Evolutionary conservation across 83 land plant genomes (phyloP), one percentile per base, ranked within the genome.

Genomic region (Thuja plicata): DNA sequence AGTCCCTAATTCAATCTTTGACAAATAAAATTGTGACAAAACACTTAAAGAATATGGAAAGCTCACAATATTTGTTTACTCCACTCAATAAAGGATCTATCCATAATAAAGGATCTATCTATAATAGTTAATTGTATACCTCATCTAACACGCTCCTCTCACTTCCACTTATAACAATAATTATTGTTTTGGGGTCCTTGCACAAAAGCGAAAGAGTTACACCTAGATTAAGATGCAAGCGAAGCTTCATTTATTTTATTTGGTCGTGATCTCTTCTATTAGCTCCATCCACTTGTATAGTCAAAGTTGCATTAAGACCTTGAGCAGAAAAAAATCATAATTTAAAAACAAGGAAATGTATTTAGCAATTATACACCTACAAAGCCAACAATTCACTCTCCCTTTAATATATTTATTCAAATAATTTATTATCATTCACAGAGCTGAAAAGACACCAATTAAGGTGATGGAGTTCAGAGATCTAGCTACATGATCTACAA

Each of bases 121-220:
- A 46, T 46, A 46, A 27, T 17, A 19, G 6, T 60, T 60, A 24
- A n/a, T 54, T 38, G 37, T 45, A 37, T 57, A 92, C 94, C 93
- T 93, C 94, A 90, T 93, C 94, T 43, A 93, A 85, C 55, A 90
- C 85, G 55, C 85, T 86, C 45, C 94, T 92, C 60, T 93, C 93
- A 87, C 94, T 93, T 70, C 94, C 94, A 90, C 94, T 93, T 8
- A 93, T 91, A 54, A 93, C 88, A 34, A 93, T 91, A 80, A 93
- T 92, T 41, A 89, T 92, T 34, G 94, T 93, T 45, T 90, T 90
- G 15, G 90, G 91, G 70, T 93, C 94, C 41, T 71, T 70, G 79
- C 94, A 93, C 24, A 93, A 54, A 55, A 88, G 84, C 7, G 84
- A 45, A 55, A 93, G 86, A 10, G 88, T 88, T 55, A 90, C 93